These are phyloP conservation scores for Lasiodiplodia hormozganensis DNA, from an alignment of 2,329 filamentous ascomycete species.

Conservation along the genomic window DNA sequence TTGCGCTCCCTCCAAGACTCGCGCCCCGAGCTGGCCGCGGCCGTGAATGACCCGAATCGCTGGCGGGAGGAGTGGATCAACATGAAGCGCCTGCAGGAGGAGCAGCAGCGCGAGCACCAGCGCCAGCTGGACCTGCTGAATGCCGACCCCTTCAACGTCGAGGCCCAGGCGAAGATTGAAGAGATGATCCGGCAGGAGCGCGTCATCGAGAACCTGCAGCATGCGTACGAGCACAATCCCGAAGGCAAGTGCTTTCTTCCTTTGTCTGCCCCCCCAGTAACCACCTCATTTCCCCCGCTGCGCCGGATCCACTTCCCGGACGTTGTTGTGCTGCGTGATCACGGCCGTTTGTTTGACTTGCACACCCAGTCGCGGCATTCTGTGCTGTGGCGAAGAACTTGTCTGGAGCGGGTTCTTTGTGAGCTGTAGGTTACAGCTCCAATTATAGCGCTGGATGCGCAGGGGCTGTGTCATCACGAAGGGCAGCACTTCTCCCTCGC, in stretches of 20 bases:
- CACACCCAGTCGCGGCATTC: slow-evolving; percentile 1
- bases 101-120: slow-evolving; percentile 71
- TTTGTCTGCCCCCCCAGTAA: slow-evolving; percentile 5
- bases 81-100: slow-evolving; percentile 72
- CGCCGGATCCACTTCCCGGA: background rate
- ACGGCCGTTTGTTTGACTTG: slow-evolving; percentile 10
- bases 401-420: slow-evolving; percentile 19
- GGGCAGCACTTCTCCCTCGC: slow-evolving; percentile 23
- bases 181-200: slow-evolving; percentile 96
- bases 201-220: slow-evolving; percentile 94
- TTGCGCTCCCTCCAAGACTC: slow-evolving; percentile 73
- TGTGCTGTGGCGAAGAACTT: slow-evolving; percentile 12
- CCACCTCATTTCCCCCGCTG: slow-evolving; percentile 2
- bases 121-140: slow-evolving; percentile 86
- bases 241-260: slow-evolving; percentile 70
- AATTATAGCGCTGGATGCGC: slow-evolving; percentile 22
- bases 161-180: slow-evolving; percentile 90
- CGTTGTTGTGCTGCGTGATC: slow-evolving; percentile 25
- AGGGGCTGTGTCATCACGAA: slow-evolving; percentile 26
- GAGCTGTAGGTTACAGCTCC: slow-evolving; percentile 16
- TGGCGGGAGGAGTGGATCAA: slow-evolving; percentile 77
- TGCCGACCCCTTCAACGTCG: slow-evolving; percentile 91
- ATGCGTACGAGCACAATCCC: slow-evolving; percentile 95
- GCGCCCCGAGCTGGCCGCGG: slow-evolving; percentile 78
- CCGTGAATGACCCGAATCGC: slow-evolving; percentile 74